Evolutionary conservation across 768 basidiomycete species (phyloP).

Genomic region (Agrocybe pediades): DNA sequence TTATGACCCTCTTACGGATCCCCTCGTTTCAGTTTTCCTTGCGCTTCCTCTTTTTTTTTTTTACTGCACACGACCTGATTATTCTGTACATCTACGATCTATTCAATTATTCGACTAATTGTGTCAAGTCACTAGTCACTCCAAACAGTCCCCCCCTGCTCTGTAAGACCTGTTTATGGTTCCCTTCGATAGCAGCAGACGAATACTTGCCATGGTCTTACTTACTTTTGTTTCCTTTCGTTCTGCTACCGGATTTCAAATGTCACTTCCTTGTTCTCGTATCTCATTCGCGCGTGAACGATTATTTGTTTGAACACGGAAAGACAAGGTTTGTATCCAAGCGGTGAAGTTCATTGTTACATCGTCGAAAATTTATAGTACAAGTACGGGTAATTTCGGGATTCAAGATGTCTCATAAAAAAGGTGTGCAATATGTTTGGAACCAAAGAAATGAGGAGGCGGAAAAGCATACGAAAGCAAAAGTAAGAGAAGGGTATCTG

Average conservation of each 20-base stretch:
- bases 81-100: constrained; percentile 15
- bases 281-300: too few relatives aligned
- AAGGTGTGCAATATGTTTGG: neutral
- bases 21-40: neutral
- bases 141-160: neutral
- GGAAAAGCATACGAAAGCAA: too few relatives aligned
- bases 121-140: neutral
- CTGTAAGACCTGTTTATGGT: neutral
- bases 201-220: neutral
- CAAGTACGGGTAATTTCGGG: neutral
- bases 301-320: neutral
- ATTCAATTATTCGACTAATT: constrained; percentile 7
- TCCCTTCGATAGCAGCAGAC: neutral
- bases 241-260: neutral
- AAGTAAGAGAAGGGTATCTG: neutral
- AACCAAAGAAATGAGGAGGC: too few relatives aligned
- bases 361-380: neutral
- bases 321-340: neutral
- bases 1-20: constrained; percentile 15
- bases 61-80: neutral
- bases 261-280: neutral
- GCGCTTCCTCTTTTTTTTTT: neutral
- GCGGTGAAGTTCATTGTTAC: neutral
- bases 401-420: too few relatives aligned
- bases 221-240: neutral